These are phyloP conservation scores for Aspergillus candidus DNA, from an alignment of 2,329 filamentous ascomycete genomes.

Conservation along the genomic window DNA sequence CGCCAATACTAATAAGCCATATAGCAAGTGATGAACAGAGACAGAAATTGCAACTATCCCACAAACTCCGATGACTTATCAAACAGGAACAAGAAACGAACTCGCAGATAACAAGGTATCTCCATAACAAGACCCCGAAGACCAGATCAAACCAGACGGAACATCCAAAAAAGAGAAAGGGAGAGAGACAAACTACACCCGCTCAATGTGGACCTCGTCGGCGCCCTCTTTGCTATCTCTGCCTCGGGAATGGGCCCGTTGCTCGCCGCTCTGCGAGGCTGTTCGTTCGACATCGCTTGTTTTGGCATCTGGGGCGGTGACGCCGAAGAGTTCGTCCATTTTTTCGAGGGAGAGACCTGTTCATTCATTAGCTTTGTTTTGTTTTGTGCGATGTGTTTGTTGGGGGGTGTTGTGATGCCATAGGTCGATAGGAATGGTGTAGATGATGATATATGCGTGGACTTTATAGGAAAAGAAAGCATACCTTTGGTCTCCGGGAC, in stretches of 20 bases:
- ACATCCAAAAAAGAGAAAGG: too few relatives aligned
- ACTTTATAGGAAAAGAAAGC: conserved; percentile 9
- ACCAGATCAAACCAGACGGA: too few relatives aligned
- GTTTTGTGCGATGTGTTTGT: too few relatives aligned
- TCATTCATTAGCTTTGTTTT: background rate
- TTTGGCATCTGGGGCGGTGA: conserved; percentile 41
- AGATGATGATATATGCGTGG: too few relatives aligned
- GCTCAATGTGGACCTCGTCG: conserved; percentile 4
- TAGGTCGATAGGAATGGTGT: too few relatives aligned
- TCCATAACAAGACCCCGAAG: too few relatives aligned
- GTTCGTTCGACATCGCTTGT: conserved; percentile 14
- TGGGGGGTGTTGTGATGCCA: too few relatives aligned
- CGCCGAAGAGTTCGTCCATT: conserved; percentile 62
- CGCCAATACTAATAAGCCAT: too few relatives aligned
- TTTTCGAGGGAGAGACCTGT: conserved; percentile 51
- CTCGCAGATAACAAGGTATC: background rate
- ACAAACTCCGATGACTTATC: too few relatives aligned
- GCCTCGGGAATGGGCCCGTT: conserved; percentile 4
- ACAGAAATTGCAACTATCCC: too few relatives aligned
- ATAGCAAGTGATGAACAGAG: too few relatives aligned
- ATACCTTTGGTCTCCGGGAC: conserved; percentile 68
- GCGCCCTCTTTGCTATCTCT: conserved; percentile 6
- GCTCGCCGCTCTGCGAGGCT: conserved; percentile 6
- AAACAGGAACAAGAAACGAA: too few relatives aligned
- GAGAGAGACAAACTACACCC: background rate